Evolutionary conservation across 2,329 filamentous ascomycete genomes (phyloP), one percentile per base, ranked within the genome.

Genomic region (Alternaria consortialis): DNA sequence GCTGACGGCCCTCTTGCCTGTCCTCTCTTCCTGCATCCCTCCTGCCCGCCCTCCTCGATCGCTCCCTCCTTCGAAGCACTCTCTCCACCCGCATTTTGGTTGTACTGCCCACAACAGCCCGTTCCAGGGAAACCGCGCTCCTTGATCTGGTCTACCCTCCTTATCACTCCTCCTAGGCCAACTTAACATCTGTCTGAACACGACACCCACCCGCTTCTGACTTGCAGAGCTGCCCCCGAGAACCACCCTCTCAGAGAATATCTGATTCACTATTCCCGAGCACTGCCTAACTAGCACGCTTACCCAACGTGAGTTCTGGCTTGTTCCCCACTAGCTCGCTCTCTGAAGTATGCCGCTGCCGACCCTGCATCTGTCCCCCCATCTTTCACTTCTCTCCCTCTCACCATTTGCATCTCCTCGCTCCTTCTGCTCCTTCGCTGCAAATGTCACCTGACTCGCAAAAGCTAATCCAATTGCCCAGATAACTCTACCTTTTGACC

Each of bases 41-140:
- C 53, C 59, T 44, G 60, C 55, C 57, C 68, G 67, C 69, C 65
- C 29, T 46, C 58, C 65, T 64, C 72, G 55, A 74, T 75, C 74
- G 74, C 77, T 77, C 73, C 72, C 71, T 77, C 76, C 71, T 77
- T 77, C 74, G 66, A 64, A 70, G 69, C 76, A 70, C 72, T 76
- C 76, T 65, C 74, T 77, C 74, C 69, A 54, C 62, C 74, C 67
- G 64, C 66, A 67, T 73, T 71, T 64, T 71, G 73, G 67, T 69
- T 63, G 67, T 70, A 68, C 60, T 67, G 63, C 62, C 66, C 52
- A 65, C 62, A 62, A 63, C 74, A 57, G 59, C 72, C 72, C 74
- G 60, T 62, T 53, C 69, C 66, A 72, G 74, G 77, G 76, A 78
- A 78, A 67, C 73, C 71, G 74, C 70, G 65, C 77, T 77, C 75